Evolutionary conservation across 768 basidiomycete species (phyloP), one percentile per base, ranked within the genome.

Genomic region (Paxillus ammoniavirescens): DNA sequence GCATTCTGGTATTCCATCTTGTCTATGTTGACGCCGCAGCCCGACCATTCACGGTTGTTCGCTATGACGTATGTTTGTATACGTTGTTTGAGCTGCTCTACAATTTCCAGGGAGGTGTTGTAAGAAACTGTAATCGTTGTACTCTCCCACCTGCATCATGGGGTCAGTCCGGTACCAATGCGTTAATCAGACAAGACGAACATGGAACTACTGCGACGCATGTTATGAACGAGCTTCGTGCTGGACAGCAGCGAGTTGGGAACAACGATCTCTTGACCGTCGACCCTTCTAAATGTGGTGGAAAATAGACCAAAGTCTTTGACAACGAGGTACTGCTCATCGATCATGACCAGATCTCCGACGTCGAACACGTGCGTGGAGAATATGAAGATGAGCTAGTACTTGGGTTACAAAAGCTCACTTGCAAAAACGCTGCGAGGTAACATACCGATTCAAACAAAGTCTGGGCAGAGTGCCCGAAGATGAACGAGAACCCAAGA

Each of bases 361-460:
- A 91, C 86, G 65, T 91, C 89, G 59, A 87, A 91, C n/a, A 89
- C 86, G 63, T 91, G 90, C 0, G 89, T 91, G 1, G 86, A 87
- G 67, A 91, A 90, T 54, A 91, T 90, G 73, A 91, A 91, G 61
- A 91, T 87, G 18, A 91, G 78, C 87, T 89, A 47, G 4, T 28
- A 9, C 45, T 3, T 35, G 14, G 21, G n/a, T 57, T 31, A 57
- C 30, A 13, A 40, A 44, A 45, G 56, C 48, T 14, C 17, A 18
- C 38, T 13, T 36, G 46, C 7, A 15, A 23, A 47, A 10, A 48
- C 26, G 31, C 40, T 40, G 18, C 26, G 33, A 54, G 33, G 17
- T 31, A 45, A 67, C 80, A 51, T 55, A 87, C 87, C 47, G 87
- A 89, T 73, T 90, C 86, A 57, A 91, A 92, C 2, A 91, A 70